A percentile compares a stretch with the other conserved stretches of the same genome.
Conservation (phyloP, 2,329 filamentous ascomycete genomes). For the Daldinia sp. region DNA sequence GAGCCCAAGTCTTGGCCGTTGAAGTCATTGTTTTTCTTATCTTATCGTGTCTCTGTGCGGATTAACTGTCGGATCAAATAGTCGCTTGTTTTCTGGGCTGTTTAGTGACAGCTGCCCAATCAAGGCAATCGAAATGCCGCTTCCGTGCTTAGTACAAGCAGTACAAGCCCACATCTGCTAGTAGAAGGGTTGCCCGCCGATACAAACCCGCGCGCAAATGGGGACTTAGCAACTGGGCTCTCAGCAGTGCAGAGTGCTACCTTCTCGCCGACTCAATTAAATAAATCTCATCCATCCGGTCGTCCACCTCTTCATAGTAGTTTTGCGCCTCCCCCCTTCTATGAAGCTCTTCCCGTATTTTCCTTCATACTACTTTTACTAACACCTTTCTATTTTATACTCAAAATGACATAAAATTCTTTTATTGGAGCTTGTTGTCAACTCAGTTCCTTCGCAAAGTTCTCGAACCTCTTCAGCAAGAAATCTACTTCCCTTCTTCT, state of each 20-base stretch:
- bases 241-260: slow-evolving; percentile 21
- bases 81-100: slow-evolving; percentile 11
- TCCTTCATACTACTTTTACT: slow-evolving; percentile 38
- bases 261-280: slow-evolving; percentile 36
- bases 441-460: slow-evolving; percentile 36
- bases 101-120: slow-evolving; percentile 26
- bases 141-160: slow-evolving; percentile 21
- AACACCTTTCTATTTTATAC: slow-evolving; percentile 39
- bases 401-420: slow-evolving; percentile 51
- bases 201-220: slow-evolving; percentile 40
- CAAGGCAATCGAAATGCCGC: slow-evolving; percentile 25
- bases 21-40: slow-evolving; percentile 41
- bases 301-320: slow-evolving; percentile 21
- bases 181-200: slow-evolving; percentile 36
- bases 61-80: slow-evolving; percentile 43
- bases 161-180: slow-evolving; percentile 29
- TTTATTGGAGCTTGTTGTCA: slow-evolving; percentile 45
- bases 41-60: slow-evolving; percentile 37
- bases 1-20: slow-evolving; percentile 12
- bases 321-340: slow-evolving; percentile 45
- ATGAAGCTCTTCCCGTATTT: slow-evolving; percentile 39
- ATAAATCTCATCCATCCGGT: slow-evolving; percentile 39
- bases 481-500: slow-evolving; percentile 38
- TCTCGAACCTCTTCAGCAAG: slow-evolving; percentile 24
- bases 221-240: slow-evolving; percentile 23